Conservation (phyloP, 768 basidiomycete species). For the Pleurotus sapidus region DNA sequence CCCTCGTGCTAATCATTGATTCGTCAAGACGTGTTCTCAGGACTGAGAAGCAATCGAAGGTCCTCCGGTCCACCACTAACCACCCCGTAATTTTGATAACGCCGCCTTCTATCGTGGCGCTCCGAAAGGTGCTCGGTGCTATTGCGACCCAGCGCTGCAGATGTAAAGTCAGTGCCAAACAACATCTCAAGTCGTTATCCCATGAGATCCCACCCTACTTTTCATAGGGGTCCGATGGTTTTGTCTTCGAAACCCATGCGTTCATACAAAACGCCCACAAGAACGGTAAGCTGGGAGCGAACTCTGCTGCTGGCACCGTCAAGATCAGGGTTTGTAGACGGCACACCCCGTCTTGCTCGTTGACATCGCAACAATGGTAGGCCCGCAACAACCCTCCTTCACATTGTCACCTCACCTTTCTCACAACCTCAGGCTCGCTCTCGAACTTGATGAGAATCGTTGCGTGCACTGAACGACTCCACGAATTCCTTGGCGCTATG, state of each 20-base stretch:
- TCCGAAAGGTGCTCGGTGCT: slow-evolving; percentile 1
- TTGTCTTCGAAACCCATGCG: neutral
- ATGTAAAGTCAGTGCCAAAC: neutral
- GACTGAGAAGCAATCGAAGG: neutral
- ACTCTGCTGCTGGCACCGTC: neutral
- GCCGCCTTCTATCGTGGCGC: neutral
- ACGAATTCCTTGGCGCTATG: neutral
- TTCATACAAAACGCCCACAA: neutral
- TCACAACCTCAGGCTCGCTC: neutral
- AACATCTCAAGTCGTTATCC: neutral
- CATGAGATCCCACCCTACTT: slow-evolving; percentile 7
- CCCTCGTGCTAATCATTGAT: neutral
- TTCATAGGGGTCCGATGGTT: slow-evolving; percentile 6
- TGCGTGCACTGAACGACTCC: neutral
- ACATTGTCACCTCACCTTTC: neutral
- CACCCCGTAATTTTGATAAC: neutral
- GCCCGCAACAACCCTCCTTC: neutral
- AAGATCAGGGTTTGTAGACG: too few species aligned
- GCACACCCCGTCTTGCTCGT: neutral
- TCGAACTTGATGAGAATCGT: neutral
- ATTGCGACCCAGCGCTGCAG: neutral
- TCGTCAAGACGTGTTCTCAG: neutral
- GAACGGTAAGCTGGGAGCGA: neutral
- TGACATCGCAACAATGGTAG: neutral
- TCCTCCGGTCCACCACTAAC: neutral